A percentile compares a stretch with the other conserved stretches of the same genome.
phyloP scores from a whole-genome alignment of 2,329 filamentous ascomycete species.

The Colletotrichum echinochloae region DNA sequence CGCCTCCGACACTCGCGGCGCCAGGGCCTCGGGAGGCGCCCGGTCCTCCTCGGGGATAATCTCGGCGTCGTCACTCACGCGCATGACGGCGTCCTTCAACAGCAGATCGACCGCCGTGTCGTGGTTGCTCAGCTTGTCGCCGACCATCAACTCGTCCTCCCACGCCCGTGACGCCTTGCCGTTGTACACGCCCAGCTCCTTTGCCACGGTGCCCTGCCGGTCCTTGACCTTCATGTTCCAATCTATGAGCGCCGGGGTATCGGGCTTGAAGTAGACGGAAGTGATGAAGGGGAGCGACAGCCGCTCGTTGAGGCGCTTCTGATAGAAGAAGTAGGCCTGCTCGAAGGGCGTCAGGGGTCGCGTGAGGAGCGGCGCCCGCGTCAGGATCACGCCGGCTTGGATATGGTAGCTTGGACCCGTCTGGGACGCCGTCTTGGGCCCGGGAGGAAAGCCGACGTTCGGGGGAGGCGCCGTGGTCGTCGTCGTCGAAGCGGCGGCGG shows the following conservation, averaged over 20 bases:
- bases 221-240: constrained; percentile 89
- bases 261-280: constrained; percentile 94
- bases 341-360: constrained; percentile 88
- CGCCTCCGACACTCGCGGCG: constrained; percentile 79
- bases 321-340: constrained; percentile 94
- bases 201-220: constrained; percentile 77
- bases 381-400: constrained; percentile 81
- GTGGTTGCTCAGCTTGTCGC: constrained; percentile 74
- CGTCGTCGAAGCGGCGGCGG: constrained; percentile 41
- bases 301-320: constrained; percentile 95
- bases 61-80: constrained; percentile 71
- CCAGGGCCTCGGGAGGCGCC: constrained; percentile 76
- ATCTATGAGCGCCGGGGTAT: constrained; percentile 85
- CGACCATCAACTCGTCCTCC: constrained; percentile 91
- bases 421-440: constrained; percentile 41
- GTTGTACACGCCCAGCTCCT: constrained; percentile 88
- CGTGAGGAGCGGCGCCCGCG: constrained; percentile 88
- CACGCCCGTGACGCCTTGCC: constrained; percentile 77
- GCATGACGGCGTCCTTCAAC: constrained; percentile 78
- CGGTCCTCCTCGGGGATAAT: constrained; percentile 68
- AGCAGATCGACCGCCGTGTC: constrained; percentile 75
- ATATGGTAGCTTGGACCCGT: constrained; percentile 57
- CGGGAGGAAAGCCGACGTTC: constrained; percentile 45
- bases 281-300: constrained; percentile 87
- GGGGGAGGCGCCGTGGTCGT: constrained; percentile 42